Evolutionary conservation across 257 asterid genomes (phyloP).

Genomic region (Jaltomata sinuosa): DNA sequence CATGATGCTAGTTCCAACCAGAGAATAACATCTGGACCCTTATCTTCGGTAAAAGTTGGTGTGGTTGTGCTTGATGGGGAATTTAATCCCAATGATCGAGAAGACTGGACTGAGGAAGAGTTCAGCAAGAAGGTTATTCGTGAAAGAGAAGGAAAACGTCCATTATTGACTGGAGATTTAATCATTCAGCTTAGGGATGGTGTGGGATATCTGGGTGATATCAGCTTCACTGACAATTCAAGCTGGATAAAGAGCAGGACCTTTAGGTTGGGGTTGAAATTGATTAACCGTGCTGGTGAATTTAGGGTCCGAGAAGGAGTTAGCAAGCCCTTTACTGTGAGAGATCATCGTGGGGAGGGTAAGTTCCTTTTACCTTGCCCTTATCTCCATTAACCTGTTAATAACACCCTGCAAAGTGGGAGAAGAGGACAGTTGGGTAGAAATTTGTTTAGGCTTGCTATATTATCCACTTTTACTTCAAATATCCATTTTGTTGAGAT

Average conservation of each 20-base stretch:
- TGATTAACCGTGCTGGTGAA: constrained; percentile 15
- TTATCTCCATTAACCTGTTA: neutral
- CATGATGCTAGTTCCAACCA: constrained; percentile 29
- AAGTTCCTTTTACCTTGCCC: constrained; percentile 18
- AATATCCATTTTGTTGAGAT: neutral
- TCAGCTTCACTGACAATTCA: constrained; percentile 77
- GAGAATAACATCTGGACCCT: constrained; percentile 40
- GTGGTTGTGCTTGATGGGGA: constrained; percentile 77
- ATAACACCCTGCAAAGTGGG: neutral
- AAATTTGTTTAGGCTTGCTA: neutral
- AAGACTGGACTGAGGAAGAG: constrained; percentile 57
- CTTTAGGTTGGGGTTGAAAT: constrained; percentile 59
- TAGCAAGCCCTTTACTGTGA: constrained; percentile 67
- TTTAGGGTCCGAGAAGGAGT: constrained; percentile 57
- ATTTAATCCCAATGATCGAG: constrained; percentile 42
- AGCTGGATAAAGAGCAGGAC: constrained; percentile 85
- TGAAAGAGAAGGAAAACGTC: constrained; percentile 81
- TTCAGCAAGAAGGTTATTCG: constrained; percentile 31
- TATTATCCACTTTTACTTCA: neutral
- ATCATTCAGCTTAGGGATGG: constrained; percentile 47
- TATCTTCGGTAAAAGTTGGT: constrained; percentile 40
- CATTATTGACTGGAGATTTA: constrained; percentile 59
- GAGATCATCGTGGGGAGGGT: constrained; percentile 92
- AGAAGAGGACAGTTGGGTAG: neutral
- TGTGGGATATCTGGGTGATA: constrained; percentile 51